Evolutionary conservation across 495 filamentous ascomycete species (phyloP), one percentile per base, ranked within the genome.

Genomic region (Trypethelium eluteriae): DNA sequence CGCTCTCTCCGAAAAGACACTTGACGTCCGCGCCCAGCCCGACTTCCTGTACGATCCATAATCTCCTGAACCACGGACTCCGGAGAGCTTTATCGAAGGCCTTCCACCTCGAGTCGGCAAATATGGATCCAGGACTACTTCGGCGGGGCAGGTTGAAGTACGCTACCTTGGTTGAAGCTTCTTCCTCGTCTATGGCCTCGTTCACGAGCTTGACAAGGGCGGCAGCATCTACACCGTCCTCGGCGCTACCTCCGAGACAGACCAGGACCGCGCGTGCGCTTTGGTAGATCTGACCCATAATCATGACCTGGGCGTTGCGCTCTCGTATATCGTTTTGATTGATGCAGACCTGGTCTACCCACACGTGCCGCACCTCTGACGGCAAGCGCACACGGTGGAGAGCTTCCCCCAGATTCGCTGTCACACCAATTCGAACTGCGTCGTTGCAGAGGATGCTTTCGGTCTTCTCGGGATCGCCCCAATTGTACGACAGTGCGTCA

Each of bases 261-360:
- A 71, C 70, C 2, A 68, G 61, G 18, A 72, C 70, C 36, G 64
- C 64, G 18, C 61, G 63, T 10, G 70, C 70, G 14, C 57, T 35
- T 36, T 64, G 67, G 71, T 67, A 76, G 62, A 76, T 75, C 7
- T 69, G 14, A 10, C 68, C 66, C 73, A 76, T 75, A 36, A 74
- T 68, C 62, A 61, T 63, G 9, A 76, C 74, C n/a, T 74, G 64
- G 2, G 64, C 62, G 18, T 69, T 67, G 11, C 70, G 71, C 62
- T 76, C 74, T 18, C 66, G 65, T 6, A 68, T 62, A 12, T 75
- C 69, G 11, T 67, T 64, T 49, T 76, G 74, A 46, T 73, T 71
- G 47, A 76, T 75, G 59, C 74, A 76, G 47, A 76, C 63, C 7
- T 70, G 68, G 53, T 76, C 74, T n/a, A 69, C 69, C 71, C 73